A percentile compares a stretch with the other conserved stretches of the same genome.
phyloP scores from a whole-genome alignment of 495 filamentous ascomycete species.

The Hypoxylon intermedium region DNA sequence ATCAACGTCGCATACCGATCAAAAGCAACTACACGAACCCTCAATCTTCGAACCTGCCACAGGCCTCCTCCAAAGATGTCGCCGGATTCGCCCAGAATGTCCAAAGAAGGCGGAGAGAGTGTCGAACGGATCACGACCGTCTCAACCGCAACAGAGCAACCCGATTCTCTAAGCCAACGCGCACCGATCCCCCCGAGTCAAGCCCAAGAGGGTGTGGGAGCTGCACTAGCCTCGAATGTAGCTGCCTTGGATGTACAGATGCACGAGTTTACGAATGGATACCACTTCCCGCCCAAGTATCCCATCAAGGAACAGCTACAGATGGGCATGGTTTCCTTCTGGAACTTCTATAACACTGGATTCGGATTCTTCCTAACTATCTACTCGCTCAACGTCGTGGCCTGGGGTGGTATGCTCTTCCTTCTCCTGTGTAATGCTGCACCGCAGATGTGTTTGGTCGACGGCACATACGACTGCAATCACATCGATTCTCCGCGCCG shows the following conservation, averaged over 20 bases:
- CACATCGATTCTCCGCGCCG: slow-evolving; percentile 74
- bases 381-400: slow-evolving; percentile 81
- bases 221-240: slow-evolving; percentile 21
- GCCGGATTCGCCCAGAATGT: slow-evolving; percentile 27
- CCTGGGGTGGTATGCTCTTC: slow-evolving; percentile 93
- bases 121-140: slow-evolving; percentile 34
- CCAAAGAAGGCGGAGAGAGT: slow-evolving; percentile 29
- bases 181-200: slow-evolving; percentile 8
- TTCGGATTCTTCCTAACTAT: slow-evolving; percentile 76
- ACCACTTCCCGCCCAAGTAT: slow-evolving; percentile 74
- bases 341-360: slow-evolving; percentile 65
- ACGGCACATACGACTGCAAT: slow-evolving; percentile 65
- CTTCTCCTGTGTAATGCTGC: slow-evolving; percentile 77
- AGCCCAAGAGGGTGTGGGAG: slow-evolving; percentile 15
- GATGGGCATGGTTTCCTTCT: slow-evolving; percentile 62
- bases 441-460: slow-evolving; percentile 73
- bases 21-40: slow-evolving; percentile 2
- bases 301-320: slow-evolving; percentile 65
- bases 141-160: slow-evolving; percentile 31
- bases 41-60: slow-evolving; percentile 1
- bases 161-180: slow-evolving; percentile 30
- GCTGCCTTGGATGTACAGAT: slow-evolving; percentile 27
- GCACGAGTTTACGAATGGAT: slow-evolving; percentile 60
- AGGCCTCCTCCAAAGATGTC: slow-evolving; percentile 28
- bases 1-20: neutral